Evolutionary conservation across 2,329 filamentous ascomycete genomes (phyloP), one percentile per base, ranked within the genome.

Genomic region (Talaromyces sp.): DNA sequence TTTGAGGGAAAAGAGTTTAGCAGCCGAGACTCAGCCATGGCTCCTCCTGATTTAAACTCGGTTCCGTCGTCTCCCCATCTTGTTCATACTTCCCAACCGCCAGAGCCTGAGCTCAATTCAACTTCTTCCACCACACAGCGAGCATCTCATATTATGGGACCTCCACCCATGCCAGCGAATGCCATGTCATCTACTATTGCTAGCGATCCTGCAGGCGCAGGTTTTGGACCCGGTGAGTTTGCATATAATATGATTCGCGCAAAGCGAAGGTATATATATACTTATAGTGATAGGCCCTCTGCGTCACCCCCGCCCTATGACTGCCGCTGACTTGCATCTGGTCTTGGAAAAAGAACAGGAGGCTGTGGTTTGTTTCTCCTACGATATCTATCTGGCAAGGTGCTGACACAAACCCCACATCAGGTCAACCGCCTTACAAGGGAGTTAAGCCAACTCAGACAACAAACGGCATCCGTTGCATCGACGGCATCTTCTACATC

Each of bases 301-400:
- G 71, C 87, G 94, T 68, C 93, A 97, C 76, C 93, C 94, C 6
- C 86, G 92, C 41, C 93, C 93, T 3, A 81, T 97, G 75, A 97
- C 94, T 0, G 89, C 92, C 1, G 90, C 92, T 3, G 94, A 98
- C 76, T 83, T 98, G 67, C 93, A 97, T 77, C 83, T 91, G 66
- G 88, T 97, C 79, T 83, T 97, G 31, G 94, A 98, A 78, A 95
- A 96, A 77, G 94, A 98, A 75, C 93, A 98, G 72, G 94, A 98
- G 78, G 91, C 93, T 41, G 90, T 97, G 72, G 93, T 95, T 83
- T 68, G 87, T 80, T n/a, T 16, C 35, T 4, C 41, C 16, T 24
- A 19, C 14, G 37, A 31, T 6, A 9, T 27, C 24, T 19, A 1
- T 14, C 24, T 27, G 22, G 27, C 22, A 39, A n/a, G 10, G 19